These are phyloP conservation scores for Breynia disticha DNA, from an alignment of 441 rosid genomes.

Conservation along the genomic window DNA sequence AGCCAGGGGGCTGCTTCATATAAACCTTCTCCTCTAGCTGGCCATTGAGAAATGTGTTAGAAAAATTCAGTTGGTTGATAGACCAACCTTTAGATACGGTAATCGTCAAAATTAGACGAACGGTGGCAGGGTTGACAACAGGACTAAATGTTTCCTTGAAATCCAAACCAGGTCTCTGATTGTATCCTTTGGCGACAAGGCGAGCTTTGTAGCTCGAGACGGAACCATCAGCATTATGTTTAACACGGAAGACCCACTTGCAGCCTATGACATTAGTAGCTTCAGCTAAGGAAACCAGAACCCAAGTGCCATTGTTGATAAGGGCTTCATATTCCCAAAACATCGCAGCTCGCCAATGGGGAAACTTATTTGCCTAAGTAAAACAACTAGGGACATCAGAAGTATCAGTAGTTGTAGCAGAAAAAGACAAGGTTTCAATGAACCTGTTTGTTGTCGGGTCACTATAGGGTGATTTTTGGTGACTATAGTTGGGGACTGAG, in stretches of 20 bases:
- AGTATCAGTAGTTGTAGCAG: neutral
- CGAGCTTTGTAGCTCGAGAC: neutral
- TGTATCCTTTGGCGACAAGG: neutral
- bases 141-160: neutral
- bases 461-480: too few species aligned
- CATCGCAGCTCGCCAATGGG: neutral
- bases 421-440: neutral
- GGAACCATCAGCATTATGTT: neutral
- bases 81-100: neutral
- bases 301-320: neutral
- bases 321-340: neutral
- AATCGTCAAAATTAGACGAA: too few species aligned
- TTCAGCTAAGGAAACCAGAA: too few species aligned
- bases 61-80: neutral
- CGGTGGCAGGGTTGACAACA: neutral
- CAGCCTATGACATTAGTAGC: neutral
- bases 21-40: neutral
- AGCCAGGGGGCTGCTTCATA: conserved; percentile 1
- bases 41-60: neutral
- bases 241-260: neutral
- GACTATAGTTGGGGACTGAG: too few species aligned
- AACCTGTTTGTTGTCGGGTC: neutral
- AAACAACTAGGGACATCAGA: neutral
- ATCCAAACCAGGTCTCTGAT: neutral
- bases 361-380: neutral